A percentile compares a stretch with the other conserved stretches of the same genome.
Conservation (phyloP, 1,139 yeast species). For the Sporopachydermia cereana region DNA sequence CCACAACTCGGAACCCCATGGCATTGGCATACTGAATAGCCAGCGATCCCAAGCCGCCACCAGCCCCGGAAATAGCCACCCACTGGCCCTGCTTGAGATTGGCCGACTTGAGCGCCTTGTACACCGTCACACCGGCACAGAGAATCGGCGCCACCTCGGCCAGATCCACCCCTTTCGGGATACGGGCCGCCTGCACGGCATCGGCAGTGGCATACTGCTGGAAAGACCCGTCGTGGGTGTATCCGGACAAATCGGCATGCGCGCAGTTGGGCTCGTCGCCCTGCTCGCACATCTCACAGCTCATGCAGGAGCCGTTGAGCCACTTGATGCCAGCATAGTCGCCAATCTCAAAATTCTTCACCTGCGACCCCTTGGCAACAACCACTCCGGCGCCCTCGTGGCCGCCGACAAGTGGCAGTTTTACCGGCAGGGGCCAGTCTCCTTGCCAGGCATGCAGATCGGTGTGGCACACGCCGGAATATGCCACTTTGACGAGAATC, state of each 20-base stretch:
- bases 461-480: conserved; percentile 60
- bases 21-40: conserved; percentile 77
- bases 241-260: conserved; percentile 60
- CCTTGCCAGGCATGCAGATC: conserved; percentile 67
- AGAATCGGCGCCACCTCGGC: conserved; percentile 65
- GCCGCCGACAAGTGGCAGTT: conserved; percentile 66
- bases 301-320: conserved; percentile 55
- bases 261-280: conserved; percentile 63
- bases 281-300: conserved; percentile 62
- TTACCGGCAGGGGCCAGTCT: conserved; percentile 57
- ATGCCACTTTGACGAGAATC: conserved; percentile 48
- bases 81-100: conserved; percentile 58
- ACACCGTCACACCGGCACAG: conserved; percentile 79
- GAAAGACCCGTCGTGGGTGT: conserved; percentile 74
- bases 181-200: conserved; percentile 74
- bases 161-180: conserved; percentile 59
- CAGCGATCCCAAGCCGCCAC: conserved; percentile 75
- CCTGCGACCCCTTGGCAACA: conserved; percentile 59
- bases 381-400: conserved; percentile 86
- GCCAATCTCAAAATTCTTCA: conserved; percentile 60
- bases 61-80: conserved; percentile 77
- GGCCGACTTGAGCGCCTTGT: conserved; percentile 71
- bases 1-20: conserved; percentile 69
- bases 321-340: conserved; percentile 69
- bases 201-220: conserved; percentile 81